phyloP scores from a whole-genome alignment of 768 basidiomycete genomes.

The Tephrocybe sp. region DNA sequence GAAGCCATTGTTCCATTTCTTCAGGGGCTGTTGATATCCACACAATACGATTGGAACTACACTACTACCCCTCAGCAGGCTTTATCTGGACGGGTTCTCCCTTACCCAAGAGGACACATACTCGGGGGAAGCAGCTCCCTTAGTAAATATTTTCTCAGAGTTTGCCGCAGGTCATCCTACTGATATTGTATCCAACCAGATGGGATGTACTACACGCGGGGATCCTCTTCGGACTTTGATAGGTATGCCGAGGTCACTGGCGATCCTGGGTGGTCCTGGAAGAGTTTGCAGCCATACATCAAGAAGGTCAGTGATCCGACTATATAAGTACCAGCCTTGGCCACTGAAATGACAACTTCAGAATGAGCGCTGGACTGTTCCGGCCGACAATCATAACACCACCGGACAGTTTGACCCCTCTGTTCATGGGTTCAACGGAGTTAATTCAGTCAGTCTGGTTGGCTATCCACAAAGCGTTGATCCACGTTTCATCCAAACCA shows the following conservation, averaged over 20 bases:
- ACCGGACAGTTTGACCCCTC: slow-evolving; percentile 28
- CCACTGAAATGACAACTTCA: not conserved
- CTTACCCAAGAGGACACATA: not conserved
- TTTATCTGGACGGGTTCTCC: not conserved
- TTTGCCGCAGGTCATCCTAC: not conserved
- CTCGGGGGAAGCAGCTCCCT: not conserved
- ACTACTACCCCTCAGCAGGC: not conserved
- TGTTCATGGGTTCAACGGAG: slow-evolving; percentile 25
- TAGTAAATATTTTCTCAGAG: not conserved
- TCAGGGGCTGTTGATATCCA: not conserved
- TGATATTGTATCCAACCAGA: not conserved
- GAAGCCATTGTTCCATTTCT: not conserved
- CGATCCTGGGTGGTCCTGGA: not conserved
- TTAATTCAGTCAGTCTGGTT: slow-evolving; percentile 21
- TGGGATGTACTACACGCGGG: not conserved
- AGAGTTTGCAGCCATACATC: not conserved
- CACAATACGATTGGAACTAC: not conserved
- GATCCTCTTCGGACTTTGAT: not conserved
- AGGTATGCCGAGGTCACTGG: not conserved
- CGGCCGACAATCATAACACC: slow-evolving; percentile 26
- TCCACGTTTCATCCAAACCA: slow-evolving; percentile 22
- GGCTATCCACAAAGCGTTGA: slow-evolving; percentile 20
- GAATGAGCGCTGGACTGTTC: slow-evolving; percentile 3
- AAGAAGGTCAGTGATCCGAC: not conserved
- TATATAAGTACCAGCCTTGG: too few relatives aligned